Evolutionary conservation across 495 filamentous ascomycete species (phyloP), one percentile per base, ranked within the genome.

Genomic region (Aeminium ludgeri): DNA sequence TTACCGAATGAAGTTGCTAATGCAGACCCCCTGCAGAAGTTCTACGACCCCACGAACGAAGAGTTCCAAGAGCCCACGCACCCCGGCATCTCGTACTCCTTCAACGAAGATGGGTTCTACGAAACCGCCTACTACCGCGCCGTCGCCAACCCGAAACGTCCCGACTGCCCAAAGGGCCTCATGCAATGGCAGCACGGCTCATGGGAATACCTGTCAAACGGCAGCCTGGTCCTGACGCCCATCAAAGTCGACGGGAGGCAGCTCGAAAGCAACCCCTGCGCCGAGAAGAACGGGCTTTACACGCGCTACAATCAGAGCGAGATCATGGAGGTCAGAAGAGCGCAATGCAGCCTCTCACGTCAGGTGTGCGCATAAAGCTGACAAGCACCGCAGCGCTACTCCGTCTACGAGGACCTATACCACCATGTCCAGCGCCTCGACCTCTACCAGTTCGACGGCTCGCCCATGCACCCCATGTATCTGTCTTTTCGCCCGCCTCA

Each of bases 71-170:
- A 86, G 53, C 81, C 81, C 1, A 58, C 64, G 15, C 64, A 74
- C 45, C 75, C 81, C 0, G 81, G 81, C n/a, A 79, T 82, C 52
- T 84, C 81, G 0, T 86, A 82, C 57, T 85, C 81, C 6, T 86
- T 86, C 52, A 79, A 76, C 4, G 65, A 58, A 38, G 70, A 83
- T 49, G 80, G 81, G 18, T 62, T 70, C 57, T 86, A 72, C 53
- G 81, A 86, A 57, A 69, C 74, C 50, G 80, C 81, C 13, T 73
- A 76, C 53, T 86, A 82, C 59, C 65, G 80, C 38, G 77, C 78
- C 17, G 55, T 84, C 45, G 59, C 81, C 27, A 84, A 85, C 57
- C 81, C 81, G 25, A 52, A 57, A 27, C 60, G 67, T 12, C 81
- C 81, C 11, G 51, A 58, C 36, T 86, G 81, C 54, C 76, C 81